A percentile compares a stretch with the other conserved stretches of the same genome.
phyloP scores from a whole-genome alignment of 108 stramenopile species.

The Cyclotella baltica region DNA sequence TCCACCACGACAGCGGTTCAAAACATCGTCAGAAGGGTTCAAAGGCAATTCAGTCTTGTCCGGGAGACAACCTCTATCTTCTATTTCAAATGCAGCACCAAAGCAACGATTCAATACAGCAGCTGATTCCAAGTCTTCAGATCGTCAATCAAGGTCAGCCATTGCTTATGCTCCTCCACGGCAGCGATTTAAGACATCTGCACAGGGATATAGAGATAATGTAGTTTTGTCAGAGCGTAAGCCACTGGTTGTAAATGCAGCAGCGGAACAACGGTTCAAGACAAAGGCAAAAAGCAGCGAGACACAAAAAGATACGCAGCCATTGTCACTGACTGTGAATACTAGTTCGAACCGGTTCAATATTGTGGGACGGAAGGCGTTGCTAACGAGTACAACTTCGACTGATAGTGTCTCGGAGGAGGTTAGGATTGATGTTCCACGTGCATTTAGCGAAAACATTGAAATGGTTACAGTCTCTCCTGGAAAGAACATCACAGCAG shows the following conservation, averaged over 20 bases:
- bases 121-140: not conserved
- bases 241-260: not conserved
- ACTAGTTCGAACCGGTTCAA: not conserved
- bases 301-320: not conserved
- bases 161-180: slow-evolving; percentile 13
- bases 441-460: not conserved
- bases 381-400: not conserved
- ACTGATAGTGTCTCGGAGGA: not conserved
- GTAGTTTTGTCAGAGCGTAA: not conserved
- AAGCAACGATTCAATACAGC: slow-evolving; percentile 9
- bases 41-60: not conserved
- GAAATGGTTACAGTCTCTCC: slow-evolving; percentile 1
- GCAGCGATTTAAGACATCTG: slow-evolving; percentile 10
- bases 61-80: slow-evolving; percentile 1
- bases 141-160: not conserved
- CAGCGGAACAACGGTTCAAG: not conserved
- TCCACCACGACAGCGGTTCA: slow-evolving; percentile 14
- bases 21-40: not conserved
- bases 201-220: slow-evolving; percentile 5
- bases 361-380: not conserved
- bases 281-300: not conserved
- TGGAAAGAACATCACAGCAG: not conserved
- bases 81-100: not conserved
- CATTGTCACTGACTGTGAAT: not conserved
- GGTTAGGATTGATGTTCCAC: not conserved